Conservation (phyloP, 2,329 filamentous ascomycete genomes). For the Colletotrichum salicis region DNA sequence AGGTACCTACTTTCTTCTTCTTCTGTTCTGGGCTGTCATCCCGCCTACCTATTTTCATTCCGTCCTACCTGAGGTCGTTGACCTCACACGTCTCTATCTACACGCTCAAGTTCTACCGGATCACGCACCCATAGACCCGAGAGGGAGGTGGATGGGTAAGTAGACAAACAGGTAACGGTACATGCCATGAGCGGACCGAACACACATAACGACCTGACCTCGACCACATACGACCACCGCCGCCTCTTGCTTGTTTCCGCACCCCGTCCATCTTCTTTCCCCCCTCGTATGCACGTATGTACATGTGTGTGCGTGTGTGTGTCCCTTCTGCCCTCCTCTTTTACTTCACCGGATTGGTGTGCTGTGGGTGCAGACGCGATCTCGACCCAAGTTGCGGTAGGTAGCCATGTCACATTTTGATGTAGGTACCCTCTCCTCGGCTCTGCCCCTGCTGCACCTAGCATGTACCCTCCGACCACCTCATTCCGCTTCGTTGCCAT, state of each 20-base stretch:
- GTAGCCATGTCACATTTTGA: constrained; percentile 20
- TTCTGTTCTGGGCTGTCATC: neutral
- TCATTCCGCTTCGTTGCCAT: constrained; percentile 21
- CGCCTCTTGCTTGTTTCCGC: neutral
- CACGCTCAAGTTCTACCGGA: constrained; percentile 3
- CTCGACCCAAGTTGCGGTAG: constrained; percentile 16
- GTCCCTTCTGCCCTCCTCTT: constrained; percentile 1
- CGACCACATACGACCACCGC: neutral
- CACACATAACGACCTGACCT: neutral
- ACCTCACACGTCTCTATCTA: constrained; percentile 3
- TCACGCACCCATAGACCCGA: constrained; percentile 14
- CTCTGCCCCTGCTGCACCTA: constrained; percentile 28
- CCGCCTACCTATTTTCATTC: neutral
- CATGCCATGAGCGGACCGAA: constrained; percentile 2
- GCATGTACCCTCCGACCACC: constrained; percentile 30
- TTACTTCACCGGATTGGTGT: constrained; percentile 29
- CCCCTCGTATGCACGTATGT: neutral
- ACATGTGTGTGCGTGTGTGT: neutral
- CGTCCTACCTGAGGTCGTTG: neutral
- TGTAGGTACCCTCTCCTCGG: constrained; percentile 29
- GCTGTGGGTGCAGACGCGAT: constrained; percentile 26
- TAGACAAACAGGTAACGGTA: constrained; percentile 6
- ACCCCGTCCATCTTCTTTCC: neutral
- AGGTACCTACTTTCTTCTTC: neutral
- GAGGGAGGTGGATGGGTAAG: neutral